Conservation (phyloP, 2,329 filamentous ascomycete genomes). For the Epichloe glyceriae region DNA sequence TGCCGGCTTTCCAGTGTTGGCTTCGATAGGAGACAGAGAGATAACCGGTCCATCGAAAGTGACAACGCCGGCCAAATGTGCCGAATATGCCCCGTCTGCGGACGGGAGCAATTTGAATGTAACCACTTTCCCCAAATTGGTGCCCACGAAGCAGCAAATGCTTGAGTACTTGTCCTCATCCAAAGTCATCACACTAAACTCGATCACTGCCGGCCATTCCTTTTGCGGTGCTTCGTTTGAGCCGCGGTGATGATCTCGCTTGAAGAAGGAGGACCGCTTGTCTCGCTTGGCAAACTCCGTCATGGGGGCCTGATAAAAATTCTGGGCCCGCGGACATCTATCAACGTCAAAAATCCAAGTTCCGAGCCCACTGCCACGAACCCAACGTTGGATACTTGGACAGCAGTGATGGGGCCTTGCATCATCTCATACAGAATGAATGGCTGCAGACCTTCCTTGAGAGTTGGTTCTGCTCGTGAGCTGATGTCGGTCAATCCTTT, state of each 20-base stretch:
- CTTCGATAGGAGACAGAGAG: slow-evolving; percentile 65
- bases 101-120: slow-evolving; percentile 86
- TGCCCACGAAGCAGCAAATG: slow-evolving; percentile 84
- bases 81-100: slow-evolving; percentile 53
- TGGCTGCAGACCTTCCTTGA: slow-evolving; percentile 75
- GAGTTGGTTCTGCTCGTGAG: slow-evolving; percentile 52
- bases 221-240: slow-evolving; percentile 26
- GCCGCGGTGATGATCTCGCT: slow-evolving; percentile 18
- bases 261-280: slow-evolving; percentile 62
- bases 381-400: slow-evolving; percentile 82
- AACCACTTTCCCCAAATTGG: slow-evolving; percentile 66
- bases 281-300: slow-evolving; percentile 64
- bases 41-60: slow-evolving; percentile 58
- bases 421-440: slow-evolving; percentile 71
- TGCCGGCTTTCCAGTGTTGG: slow-evolving; percentile 64
- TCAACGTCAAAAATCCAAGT: slow-evolving; percentile 63
- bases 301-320: slow-evolving; percentile 68
- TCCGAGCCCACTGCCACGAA: slow-evolving; percentile 84
- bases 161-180: slow-evolving; percentile 94
- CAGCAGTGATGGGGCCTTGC: slow-evolving; percentile 64
- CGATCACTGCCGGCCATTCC: slow-evolving; percentile 71
- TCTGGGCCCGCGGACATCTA: slow-evolving; percentile 77
- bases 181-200: slow-evolving; percentile 87
- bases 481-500: slow-evolving; percentile 65
- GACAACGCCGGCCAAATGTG: slow-evolving; percentile 55